Evolutionary conservation across 495 filamentous ascomycete species (phyloP).

Genomic region (Podospora australis): DNA sequence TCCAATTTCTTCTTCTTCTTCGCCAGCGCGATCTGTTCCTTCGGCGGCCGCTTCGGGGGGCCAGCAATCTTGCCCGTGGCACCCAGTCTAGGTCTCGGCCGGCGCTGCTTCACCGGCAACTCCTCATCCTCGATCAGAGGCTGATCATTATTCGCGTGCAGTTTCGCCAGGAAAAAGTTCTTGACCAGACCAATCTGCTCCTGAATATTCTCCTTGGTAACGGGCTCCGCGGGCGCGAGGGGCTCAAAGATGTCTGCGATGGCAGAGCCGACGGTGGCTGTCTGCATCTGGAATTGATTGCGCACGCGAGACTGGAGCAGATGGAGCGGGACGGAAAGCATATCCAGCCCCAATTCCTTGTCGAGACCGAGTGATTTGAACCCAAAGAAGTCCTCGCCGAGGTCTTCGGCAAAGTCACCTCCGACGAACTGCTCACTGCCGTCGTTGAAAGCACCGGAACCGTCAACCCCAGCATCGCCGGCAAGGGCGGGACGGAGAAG

Average conservation of each 20-base stretch:
- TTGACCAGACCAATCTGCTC: slow-evolving; percentile 79
- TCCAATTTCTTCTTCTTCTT: slow-evolving; percentile 71
- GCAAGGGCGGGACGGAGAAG: slow-evolving; percentile 79
- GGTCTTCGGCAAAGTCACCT: slow-evolving; percentile 94
- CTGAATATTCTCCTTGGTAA: slow-evolving; percentile 70
- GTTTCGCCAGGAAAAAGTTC: slow-evolving; percentile 81
- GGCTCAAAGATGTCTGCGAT: slow-evolving; percentile 58
- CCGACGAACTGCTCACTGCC: slow-evolving; percentile 95
- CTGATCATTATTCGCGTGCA: slow-evolving; percentile 74
- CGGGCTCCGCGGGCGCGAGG: slow-evolving; percentile 66
- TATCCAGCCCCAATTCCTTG: slow-evolving; percentile 76
- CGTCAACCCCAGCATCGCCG: slow-evolving; percentile 67
- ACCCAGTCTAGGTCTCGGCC: slow-evolving; percentile 86
- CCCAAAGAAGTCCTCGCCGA: slow-evolving; percentile 97
- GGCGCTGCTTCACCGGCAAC: slow-evolving; percentile 81
- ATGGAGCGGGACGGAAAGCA: slow-evolving; percentile 87
- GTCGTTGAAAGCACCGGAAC: slow-evolving; percentile 85
- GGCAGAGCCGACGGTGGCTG: slow-evolving; percentile 38
- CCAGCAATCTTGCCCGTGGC: slow-evolving; percentile 91
- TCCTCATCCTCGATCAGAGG: slow-evolving; percentile 92
- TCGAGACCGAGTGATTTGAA: slow-evolving; percentile 94
- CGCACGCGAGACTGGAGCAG: slow-evolving; percentile 86
- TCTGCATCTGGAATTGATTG: slow-evolving; percentile 66
- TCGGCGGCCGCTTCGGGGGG: slow-evolving; percentile 79
- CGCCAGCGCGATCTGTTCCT: slow-evolving; percentile 62